These are phyloP conservation scores for Leptomonas pyrrhocoris DNA, from an alignment of 208 protist genomes.

Conservation along the genomic window DNA sequence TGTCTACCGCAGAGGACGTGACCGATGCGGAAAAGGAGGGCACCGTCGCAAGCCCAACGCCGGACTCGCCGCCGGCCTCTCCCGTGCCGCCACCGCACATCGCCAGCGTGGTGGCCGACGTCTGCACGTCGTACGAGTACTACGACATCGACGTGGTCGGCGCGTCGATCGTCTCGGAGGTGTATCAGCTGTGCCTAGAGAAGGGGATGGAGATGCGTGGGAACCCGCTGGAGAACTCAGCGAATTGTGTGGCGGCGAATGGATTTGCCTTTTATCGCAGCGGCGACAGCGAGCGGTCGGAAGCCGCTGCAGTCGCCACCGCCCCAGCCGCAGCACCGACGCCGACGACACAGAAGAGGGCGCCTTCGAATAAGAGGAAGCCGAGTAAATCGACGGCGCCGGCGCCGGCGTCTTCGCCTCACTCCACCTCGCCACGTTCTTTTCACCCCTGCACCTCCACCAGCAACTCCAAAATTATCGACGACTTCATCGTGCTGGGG, in stretches of 20 bases:
- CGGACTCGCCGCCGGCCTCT: neutral
- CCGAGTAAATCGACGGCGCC: neutral
- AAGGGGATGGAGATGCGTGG: slow-evolving; percentile 38
- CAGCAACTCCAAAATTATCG: slow-evolving; percentile 81
- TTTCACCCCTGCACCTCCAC: slow-evolving; percentile 70
- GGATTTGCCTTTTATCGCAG: slow-evolving; percentile 63
- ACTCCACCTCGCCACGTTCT: neutral
- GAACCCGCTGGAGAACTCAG: slow-evolving; percentile 10
- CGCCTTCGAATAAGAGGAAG: neutral
- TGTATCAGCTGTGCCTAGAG: slow-evolving; percentile 61
- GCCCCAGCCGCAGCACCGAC: neutral
- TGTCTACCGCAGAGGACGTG: neutral
- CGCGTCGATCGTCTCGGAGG: slow-evolving; percentile 62
- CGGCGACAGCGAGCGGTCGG: neutral
- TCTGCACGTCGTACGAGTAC: slow-evolving; percentile 55
- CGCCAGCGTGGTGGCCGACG: slow-evolving; percentile 10
- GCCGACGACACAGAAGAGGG: neutral
- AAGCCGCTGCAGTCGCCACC: neutral
- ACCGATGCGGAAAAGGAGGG: neutral
- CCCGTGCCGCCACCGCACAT: slow-evolving; percentile 7
- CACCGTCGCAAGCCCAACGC: neutral
- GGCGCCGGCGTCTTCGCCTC: neutral
- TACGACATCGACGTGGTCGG: slow-evolving; percentile 75
- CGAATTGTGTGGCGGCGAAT: slow-evolving; percentile 40
- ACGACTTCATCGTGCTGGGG: slow-evolving; percentile 83